A percentile compares a stretch with the other conserved stretches of the same genome.
Conservation (phyloP, 75 land plant genomes). For the Picea sitchensis region DNA sequence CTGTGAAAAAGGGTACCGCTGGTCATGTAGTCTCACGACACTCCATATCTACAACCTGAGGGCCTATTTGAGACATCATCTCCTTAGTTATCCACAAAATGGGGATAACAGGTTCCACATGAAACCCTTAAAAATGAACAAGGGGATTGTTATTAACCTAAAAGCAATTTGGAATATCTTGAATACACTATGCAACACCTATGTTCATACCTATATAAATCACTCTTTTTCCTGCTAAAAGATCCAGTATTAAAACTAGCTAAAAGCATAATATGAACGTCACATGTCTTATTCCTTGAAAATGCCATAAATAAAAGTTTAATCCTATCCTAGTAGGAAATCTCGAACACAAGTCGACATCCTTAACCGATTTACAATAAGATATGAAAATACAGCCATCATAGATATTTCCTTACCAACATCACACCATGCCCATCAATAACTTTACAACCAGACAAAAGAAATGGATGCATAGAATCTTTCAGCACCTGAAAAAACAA, state of each 20-base stretch:
- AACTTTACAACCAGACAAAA: constrained; percentile 50
- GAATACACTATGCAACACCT: too few relatives aligned
- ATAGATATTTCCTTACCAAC: constrained; percentile 20
- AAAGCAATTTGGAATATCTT: too few relatives aligned
- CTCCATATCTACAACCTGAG: too few relatives aligned
- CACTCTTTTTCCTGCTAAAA: too few relatives aligned
- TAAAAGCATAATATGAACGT: not conserved
- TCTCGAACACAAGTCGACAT: not conserved
- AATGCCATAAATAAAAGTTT: not conserved
- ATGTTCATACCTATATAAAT: too few relatives aligned
- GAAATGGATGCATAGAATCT: constrained; percentile 38
- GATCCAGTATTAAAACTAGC: not conserved
- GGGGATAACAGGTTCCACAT: too few relatives aligned
- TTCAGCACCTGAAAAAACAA: constrained; percentile 27
- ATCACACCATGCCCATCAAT: constrained; percentile 41
- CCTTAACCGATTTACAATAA: not conserved
- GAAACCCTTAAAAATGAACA: too few relatives aligned
- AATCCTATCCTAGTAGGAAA: not conserved
- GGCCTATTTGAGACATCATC: too few relatives aligned
- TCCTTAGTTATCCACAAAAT: too few relatives aligned
- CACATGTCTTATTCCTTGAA: not conserved
- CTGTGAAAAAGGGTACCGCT: too few relatives aligned
- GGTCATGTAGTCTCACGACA: too few relatives aligned
- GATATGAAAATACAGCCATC: not conserved
- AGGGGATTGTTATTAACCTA: too few relatives aligned